Conservation (phyloP, 106 monocot species). For the Dioscorea zingiberensis region DNA sequence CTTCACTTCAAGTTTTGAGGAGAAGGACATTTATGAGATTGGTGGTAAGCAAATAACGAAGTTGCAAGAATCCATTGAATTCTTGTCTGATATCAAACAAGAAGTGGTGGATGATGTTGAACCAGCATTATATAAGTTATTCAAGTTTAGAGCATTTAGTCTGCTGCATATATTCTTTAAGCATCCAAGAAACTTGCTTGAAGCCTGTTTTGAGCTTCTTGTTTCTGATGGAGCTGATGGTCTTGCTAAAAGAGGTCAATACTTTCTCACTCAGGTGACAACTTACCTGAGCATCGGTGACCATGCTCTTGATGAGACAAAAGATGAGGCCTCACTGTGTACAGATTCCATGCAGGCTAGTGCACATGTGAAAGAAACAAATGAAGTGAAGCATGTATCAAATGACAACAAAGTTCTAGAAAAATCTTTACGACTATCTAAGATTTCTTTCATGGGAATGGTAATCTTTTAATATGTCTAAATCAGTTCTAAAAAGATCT, state of each 20-base stretch:
- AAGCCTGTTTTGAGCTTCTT: constrained; percentile 77
- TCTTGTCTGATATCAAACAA: constrained; percentile 54
- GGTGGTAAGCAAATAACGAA: constrained; percentile 29
- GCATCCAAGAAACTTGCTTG: constrained; percentile 66
- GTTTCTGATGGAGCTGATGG: constrained; percentile 35
- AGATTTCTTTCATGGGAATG: constrained; percentile 48
- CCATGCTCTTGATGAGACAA: constrained; percentile 22
- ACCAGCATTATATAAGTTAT: constrained; percentile 39
- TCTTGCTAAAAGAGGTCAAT: constrained; percentile 34
- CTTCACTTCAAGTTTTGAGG: constrained; percentile 66
- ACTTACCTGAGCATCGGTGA: constrained; percentile 31
- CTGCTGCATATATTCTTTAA: constrained; percentile 67
- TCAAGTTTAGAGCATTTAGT: constrained; percentile 58
- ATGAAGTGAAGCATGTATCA: constrained; percentile 12
- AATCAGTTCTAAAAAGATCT: too few relatives aligned
- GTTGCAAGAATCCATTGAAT: constrained; percentile 52
- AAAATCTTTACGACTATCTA: constrained; percentile 2
- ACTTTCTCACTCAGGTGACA: constrained; percentile 80
- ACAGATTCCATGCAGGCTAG: constrained; percentile 9
- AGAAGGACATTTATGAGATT: constrained; percentile 59
- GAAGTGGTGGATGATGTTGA: constrained; percentile 31
- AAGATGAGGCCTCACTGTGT: constrained; percentile 21
- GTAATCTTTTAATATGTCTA: constrained; percentile 19
- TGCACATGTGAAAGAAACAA: constrained; percentile 12
- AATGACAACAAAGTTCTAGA: constrained; percentile 3